These are phyloP conservation scores for Tulasnella sp. DNA, from an alignment of 768 basidiomycete species.

Conservation along the genomic window DNA sequence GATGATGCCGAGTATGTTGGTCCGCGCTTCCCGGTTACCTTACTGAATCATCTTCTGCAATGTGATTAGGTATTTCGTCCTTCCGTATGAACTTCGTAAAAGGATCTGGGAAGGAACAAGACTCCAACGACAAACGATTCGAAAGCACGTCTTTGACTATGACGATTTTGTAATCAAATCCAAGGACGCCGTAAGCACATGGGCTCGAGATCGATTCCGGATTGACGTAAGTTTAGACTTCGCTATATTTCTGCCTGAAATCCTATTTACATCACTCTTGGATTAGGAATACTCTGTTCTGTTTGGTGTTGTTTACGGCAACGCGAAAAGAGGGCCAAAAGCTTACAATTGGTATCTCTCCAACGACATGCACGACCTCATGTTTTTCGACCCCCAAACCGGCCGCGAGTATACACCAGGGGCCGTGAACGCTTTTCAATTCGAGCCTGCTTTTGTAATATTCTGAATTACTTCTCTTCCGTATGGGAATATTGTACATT, in stretches of 20 bases:
- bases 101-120: not conserved
- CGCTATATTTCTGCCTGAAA: not conserved
- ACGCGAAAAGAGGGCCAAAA: not conserved
- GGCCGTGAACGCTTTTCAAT: not conserved
- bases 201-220: not conserved
- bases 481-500: no score
- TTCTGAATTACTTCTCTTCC: not conserved
- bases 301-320: not conserved
- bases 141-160: not conserved
- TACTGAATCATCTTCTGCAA: not conserved
- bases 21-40: not conserved
- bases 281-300: not conserved
- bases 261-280: not conserved
- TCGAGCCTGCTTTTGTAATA: not conserved
- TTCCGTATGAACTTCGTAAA: not conserved
- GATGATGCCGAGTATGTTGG: not conserved
- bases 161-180: constrained; percentile 2
- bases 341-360: constrained; percentile 4
- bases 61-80: not conserved
- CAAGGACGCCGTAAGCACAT: not conserved
- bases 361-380: not conserved
- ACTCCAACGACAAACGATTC: not conserved
- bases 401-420: not conserved
- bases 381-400: not conserved
- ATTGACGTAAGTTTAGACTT: not conserved